Evolutionary conservation across 306 rosid genomes (phyloP).

Genomic region (Glycine soja): DNA sequence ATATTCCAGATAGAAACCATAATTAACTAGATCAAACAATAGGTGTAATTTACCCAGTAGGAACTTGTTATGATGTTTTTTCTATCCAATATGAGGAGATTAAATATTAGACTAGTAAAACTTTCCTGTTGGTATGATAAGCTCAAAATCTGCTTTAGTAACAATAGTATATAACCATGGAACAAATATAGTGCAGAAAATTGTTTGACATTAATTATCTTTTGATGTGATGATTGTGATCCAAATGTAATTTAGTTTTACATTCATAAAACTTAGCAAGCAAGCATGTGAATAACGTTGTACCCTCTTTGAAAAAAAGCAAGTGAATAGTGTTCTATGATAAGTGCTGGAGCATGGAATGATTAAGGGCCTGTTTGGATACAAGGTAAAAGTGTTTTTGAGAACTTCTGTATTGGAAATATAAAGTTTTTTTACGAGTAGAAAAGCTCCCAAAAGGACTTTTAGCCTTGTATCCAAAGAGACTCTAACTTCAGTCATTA

Average conservation of each 20-base stretch:
- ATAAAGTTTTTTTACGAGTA: no score
- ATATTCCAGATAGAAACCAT: conserved; percentile 15
- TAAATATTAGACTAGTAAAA: not conserved
- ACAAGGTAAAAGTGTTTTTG: no score
- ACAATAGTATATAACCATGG: not conserved
- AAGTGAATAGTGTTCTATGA: no score
- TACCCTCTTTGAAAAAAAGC: no score
- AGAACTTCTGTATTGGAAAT: no score
- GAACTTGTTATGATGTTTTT: not conserved
- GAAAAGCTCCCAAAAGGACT: no score
- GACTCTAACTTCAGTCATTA: not conserved
- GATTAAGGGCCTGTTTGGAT: no score
- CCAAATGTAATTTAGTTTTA: not conserved
- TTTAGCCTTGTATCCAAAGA: no score
- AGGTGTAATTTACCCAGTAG: not conserved
- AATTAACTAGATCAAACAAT: not conserved
- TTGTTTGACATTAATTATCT: not conserved
- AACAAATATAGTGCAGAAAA: not conserved
- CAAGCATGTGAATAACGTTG: no score
- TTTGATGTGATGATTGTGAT: conserved; percentile 3
- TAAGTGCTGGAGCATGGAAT: no score
- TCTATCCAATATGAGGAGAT: not conserved
- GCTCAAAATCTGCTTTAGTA: not conserved
- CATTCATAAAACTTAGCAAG: no score
- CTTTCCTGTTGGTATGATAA: not conserved